These are phyloP conservation scores for Dictyostelium capitatum DNA, from an alignment of 78 protist species.

Conservation along the genomic window DNA sequence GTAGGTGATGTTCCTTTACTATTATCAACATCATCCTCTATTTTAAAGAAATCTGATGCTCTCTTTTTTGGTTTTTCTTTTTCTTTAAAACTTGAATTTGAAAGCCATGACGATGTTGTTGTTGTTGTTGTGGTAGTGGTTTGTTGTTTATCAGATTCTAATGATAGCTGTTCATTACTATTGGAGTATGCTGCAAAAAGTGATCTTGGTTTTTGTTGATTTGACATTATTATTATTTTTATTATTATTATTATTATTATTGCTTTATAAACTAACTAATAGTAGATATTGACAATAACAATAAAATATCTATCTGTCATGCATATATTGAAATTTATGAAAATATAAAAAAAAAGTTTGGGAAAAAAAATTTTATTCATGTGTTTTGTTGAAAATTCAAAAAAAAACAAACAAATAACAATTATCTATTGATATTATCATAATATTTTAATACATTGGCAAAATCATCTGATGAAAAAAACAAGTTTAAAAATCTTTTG, in stretches of 20 bases:
- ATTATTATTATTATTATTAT: neutral
- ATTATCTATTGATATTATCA: too few relatives aligned
- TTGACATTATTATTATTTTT: neutral
- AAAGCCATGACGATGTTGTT: neutral
- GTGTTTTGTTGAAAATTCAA: too few relatives aligned
- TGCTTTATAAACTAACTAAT: too few relatives aligned
- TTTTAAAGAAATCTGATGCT: conserved; percentile 10
- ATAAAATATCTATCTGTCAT: too few relatives aligned
- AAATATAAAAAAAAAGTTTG: too few relatives aligned
- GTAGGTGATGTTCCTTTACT: neutral
- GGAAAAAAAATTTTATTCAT: too few relatives aligned
- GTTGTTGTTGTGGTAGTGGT: neutral
- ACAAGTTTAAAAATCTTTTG: too few relatives aligned
- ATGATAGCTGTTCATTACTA: neutral
- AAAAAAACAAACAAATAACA: too few relatives aligned
- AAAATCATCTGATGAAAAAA: too few relatives aligned
- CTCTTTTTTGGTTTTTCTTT: neutral
- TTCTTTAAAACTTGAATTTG: conserved; percentile 17
- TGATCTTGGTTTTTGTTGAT: neutral
- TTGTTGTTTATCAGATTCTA: neutral
- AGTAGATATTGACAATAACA: too few relatives aligned
- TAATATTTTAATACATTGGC: too few relatives aligned
- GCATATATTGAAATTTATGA: too few relatives aligned
- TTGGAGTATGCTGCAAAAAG: neutral
- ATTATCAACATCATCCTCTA: neutral